Evolutionary conservation across 2,329 filamentous ascomycete species (phyloP).

Genomic region (Polytolypa hystricis): DNA sequence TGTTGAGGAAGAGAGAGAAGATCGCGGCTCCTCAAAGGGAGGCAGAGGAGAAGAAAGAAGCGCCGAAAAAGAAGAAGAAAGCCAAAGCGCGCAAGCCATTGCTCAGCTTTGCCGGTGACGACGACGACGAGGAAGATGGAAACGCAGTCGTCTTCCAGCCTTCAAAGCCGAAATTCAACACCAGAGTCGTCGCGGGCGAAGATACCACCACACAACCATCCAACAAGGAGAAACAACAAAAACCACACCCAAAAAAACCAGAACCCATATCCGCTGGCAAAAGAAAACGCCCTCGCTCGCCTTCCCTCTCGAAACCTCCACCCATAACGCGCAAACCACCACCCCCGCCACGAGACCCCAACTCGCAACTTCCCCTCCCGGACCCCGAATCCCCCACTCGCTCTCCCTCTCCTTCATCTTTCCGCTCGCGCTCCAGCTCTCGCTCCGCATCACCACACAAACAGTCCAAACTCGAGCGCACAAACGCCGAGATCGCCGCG

Average conservation of each 20-base stretch:
- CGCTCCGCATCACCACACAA: constrained; percentile 18
- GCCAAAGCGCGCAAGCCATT: constrained; percentile 34
- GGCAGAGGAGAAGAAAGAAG: constrained; percentile 17
- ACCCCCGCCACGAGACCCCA: constrained; percentile 29
- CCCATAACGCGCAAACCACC: constrained; percentile 22
- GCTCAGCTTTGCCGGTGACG: constrained; percentile 39
- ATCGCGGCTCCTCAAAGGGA: constrained; percentile 12
- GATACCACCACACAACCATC: constrained; percentile 12
- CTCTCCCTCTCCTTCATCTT: constrained; percentile 20
- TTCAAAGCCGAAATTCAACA: constrained; percentile 39
- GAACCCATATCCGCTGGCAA: constrained; percentile 7
- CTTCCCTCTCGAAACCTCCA: constrained; percentile 19
- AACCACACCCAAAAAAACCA: constrained; percentile 1
- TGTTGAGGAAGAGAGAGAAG: constrained; percentile 32
- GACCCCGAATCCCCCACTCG: constrained; percentile 33
- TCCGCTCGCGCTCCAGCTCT: constrained; percentile 17
- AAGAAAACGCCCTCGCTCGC: constrained; percentile 25
- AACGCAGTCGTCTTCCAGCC: constrained; percentile 26
- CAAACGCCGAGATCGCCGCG: constrained; percentile 35
- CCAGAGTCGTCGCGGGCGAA: constrained; percentile 30
- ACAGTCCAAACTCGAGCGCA: constrained; percentile 29
- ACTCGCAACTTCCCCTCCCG: constrained; percentile 34
- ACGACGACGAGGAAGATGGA: constrained; percentile 30
- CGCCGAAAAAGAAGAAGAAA: constrained; percentile 31
- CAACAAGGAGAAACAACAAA: constrained; percentile 6